Evolutionary conservation across 768 basidiomycete genomes (phyloP).

Genomic region (Pulveroboletus sp.): DNA sequence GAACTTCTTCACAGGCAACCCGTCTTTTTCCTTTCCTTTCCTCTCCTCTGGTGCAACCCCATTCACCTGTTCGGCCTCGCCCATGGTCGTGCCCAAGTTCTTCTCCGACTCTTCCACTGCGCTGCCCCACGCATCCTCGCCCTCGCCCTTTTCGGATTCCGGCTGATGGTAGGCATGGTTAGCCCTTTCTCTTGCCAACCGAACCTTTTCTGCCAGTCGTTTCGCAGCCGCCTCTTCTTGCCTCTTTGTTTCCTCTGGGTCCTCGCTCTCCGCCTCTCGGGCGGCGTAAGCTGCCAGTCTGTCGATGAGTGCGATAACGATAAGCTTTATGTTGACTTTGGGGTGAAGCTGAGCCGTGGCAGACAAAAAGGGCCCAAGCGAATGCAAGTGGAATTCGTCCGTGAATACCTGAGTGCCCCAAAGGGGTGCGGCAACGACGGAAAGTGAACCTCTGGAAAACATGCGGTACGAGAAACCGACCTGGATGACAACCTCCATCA

Average conservation of each 20-base stretch:
- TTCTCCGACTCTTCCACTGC: slow-evolving; percentile 21
- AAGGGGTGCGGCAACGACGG: background rate
- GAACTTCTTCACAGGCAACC: slow-evolving; percentile 67
- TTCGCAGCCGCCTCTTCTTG: slow-evolving; percentile 92
- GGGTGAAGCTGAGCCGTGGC: slow-evolving; percentile 96
- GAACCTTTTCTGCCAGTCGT: slow-evolving; percentile 83
- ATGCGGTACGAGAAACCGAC: slow-evolving; percentile 36
- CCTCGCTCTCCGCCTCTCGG: slow-evolving; percentile 93
- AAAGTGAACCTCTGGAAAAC: background rate
- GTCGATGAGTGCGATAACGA: slow-evolving; percentile 97
- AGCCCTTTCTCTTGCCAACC: slow-evolving; percentile 59
- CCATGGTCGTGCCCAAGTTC: background rate
- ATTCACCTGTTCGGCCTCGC: slow-evolving; percentile 10
- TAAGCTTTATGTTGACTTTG: slow-evolving; percentile 97
- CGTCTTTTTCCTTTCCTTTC: slow-evolving; percentile 52
- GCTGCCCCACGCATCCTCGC: slow-evolving; percentile 26
- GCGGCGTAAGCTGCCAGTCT: slow-evolving; percentile 94
- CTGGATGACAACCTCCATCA: slow-evolving; percentile 99
- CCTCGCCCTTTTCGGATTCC: slow-evolving; percentile 15
- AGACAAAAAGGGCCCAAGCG: slow-evolving; percentile 92
- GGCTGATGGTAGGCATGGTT: slow-evolving; percentile 45
- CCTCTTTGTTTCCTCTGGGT: slow-evolving; percentile 87
- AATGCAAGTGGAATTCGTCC: slow-evolving; percentile 96
- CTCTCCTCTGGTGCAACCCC: slow-evolving; percentile 23
- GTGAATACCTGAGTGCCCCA: slow-evolving; percentile 75